These are phyloP conservation scores for Cladosporium cucumerinum DNA, from an alignment of 2,329 filamentous ascomycete species.

Conservation along the genomic window DNA sequence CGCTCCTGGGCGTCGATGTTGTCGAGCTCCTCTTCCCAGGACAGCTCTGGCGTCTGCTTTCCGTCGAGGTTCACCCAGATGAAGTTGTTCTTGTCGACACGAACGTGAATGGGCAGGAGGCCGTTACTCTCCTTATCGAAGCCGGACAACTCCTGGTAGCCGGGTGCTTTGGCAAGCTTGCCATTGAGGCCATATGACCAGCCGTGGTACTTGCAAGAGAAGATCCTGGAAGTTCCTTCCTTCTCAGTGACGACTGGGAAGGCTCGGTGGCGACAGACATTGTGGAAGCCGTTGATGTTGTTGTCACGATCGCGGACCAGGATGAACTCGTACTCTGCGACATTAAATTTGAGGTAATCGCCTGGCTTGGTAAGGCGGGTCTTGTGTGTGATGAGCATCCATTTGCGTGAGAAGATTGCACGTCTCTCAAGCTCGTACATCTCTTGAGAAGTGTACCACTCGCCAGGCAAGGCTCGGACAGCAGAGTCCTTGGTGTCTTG, in stretches of 20 bases:
- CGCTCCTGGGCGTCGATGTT: constrained; percentile 46
- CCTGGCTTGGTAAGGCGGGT: constrained; percentile 50
- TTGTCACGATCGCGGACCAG: constrained; percentile 50
- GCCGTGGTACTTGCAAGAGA: constrained; percentile 61
- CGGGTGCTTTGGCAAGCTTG: constrained; percentile 58
- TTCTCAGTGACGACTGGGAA: constrained; percentile 56
- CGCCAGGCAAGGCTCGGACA: constrained; percentile 47
- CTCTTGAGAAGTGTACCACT: constrained; percentile 52
- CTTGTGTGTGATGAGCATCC: constrained; percentile 55
- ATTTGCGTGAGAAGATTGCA: constrained; percentile 56
- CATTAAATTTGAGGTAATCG: constrained; percentile 55
- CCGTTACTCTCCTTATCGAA: constrained; percentile 58
- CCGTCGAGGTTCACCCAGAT: constrained; percentile 58
- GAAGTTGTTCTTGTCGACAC: constrained; percentile 54
- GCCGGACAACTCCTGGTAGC: constrained; percentile 54
- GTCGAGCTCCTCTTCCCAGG: constrained; percentile 53
- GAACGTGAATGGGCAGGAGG: constrained; percentile 54
- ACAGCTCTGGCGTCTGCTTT: constrained; percentile 44
- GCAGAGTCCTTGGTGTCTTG: constrained; percentile 30
- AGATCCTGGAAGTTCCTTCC: constrained; percentile 50
- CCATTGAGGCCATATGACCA: constrained; percentile 60
- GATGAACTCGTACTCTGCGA: constrained; percentile 57
- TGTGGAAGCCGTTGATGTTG: constrained; percentile 59
- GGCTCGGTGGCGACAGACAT: constrained; percentile 60
- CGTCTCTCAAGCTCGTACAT: constrained; percentile 58